Conservation (phyloP, 192 early-diverging fungal species). For the Entomortierella beljakovae region DNA sequence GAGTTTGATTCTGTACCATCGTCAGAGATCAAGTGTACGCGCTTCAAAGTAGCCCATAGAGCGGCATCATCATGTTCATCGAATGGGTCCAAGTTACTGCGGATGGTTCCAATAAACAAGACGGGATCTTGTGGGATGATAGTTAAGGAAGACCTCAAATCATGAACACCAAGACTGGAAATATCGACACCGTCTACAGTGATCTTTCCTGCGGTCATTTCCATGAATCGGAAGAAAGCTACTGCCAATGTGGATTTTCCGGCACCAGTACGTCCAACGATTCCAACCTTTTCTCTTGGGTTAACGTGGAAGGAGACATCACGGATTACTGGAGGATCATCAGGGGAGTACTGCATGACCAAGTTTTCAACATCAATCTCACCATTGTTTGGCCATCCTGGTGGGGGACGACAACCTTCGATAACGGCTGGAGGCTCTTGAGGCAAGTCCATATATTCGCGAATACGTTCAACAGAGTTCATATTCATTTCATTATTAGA, state of each 20-base stretch:
- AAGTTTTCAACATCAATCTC: constrained; percentile 78
- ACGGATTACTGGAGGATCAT: constrained; percentile 80
- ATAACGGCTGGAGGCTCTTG: constrained; percentile 79
- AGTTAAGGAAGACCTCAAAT: constrained; percentile 74
- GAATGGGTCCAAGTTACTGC: constrained; percentile 87
- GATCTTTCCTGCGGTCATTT: constrained; percentile 75
- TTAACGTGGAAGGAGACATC: constrained; percentile 77
- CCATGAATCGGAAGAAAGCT: constrained; percentile 86
- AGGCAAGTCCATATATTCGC: constrained; percentile 84
- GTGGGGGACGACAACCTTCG: constrained; percentile 59
- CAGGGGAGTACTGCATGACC: constrained; percentile 83
- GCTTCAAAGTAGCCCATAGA: constrained; percentile 75
- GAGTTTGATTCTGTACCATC: constrained; percentile 47
- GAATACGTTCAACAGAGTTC: constrained; percentile 87
- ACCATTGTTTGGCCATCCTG: constrained; percentile 80
- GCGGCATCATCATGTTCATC: constrained; percentile 70
- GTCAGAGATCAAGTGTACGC: constrained; percentile 67
- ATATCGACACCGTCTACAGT: constrained; percentile 85
- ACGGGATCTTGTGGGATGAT: constrained; percentile 87
- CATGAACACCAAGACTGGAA: constrained; percentile 77
- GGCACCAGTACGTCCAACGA: constrained; percentile 86
- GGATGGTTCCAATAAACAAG: constrained; percentile 73
- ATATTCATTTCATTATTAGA: constrained; percentile 86
- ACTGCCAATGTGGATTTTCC: constrained; percentile 80
- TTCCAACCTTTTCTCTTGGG: constrained; percentile 84